Percentiles rank a stretch among this genome's conserved stretches.
Evolutionary conservation across 2,329 filamentous ascomycete species (phyloP).

Genomic region (Periconia macrospinosa): DNA sequence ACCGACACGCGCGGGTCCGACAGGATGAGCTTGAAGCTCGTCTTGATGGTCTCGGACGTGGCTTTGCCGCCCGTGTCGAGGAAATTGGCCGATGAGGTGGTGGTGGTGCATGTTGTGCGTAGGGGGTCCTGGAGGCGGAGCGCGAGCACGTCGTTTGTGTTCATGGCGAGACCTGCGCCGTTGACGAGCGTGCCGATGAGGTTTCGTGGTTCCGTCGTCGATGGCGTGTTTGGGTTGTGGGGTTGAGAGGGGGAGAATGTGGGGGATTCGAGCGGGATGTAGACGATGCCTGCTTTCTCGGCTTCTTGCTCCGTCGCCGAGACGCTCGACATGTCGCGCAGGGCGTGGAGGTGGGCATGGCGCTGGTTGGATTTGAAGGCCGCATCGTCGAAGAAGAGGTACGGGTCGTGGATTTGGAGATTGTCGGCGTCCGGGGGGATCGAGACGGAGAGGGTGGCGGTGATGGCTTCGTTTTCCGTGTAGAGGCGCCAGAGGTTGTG

Average conservation of each 20-base stretch:
- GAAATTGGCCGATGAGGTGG: conserved; percentile 75
- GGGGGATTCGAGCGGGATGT: conserved; percentile 60
- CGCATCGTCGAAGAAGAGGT: conserved; percentile 71
- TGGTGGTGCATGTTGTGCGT: no score
- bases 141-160: conserved; percentile 79
- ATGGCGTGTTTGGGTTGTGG: conserved; percentile 8
- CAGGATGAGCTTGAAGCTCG: conserved; percentile 73
- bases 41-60: conserved; percentile 77
- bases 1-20: conserved; percentile 72
- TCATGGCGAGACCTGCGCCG: conserved; percentile 87
- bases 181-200: conserved; percentile 85
- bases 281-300: conserved; percentile 75
- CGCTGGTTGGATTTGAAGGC: conserved; percentile 65
- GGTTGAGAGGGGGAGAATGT: neutral
- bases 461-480: conserved; percentile 66
- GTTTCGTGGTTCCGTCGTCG: conserved; percentile 43
- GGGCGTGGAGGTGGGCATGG: conserved; percentile 60
- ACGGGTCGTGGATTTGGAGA: conserved; percentile 57
- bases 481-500: conserved; percentile 61
- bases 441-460: conserved; percentile 56
- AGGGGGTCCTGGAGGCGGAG: conserved; percentile 57
- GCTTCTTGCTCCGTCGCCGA: conserved; percentile 63
- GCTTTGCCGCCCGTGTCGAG: conserved; percentile 89
- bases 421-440: conserved; percentile 40
- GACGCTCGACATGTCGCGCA: conserved; percentile 57